Base-by-base conservation (phyloP, 768 basidiomycete species). In the Nidularia pulvinata region DNA sequence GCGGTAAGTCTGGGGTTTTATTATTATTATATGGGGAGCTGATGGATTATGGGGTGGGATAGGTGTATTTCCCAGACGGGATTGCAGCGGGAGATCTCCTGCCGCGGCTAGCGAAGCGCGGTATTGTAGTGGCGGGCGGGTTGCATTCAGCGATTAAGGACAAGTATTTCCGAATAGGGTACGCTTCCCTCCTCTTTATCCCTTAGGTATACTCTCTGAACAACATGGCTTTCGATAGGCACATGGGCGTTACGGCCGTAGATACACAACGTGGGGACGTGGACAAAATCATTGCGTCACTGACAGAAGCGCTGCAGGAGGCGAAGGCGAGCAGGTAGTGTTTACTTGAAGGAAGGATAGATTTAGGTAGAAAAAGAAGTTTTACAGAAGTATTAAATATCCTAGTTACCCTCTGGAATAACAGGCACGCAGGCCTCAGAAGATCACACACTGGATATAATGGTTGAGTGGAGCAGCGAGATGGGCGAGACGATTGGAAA, bases 121-220 rank as follows among this genome's bases (percentile, higher is more conserved):
- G 84, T 10, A 77, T 98, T 52, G 79, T 97, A 42, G 84, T 93
- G 39, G 93, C 97, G 37, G 95, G 88, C 36, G 96, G 97, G 7
- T 69, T 99, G 57, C 91, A 96, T 69, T 81, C 84, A 54, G 81
- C 77, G 36, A 86, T 93, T 69, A 94, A 92, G 76, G 88, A 89
- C 86, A 36, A n/a, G 75, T 96, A 96, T 70, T 94, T 96, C 87
- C 88, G 95, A 49, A 85, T 97, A 51, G 95, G 94, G 81, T 82
- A 55, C 37, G 80, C 75, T 33, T 10, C n/a, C 25, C n/a, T 46
- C 25, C 45, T 14, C 10, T 14, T n/a, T 46, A 14, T 46, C 3
- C 4, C 25, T 53, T 9, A 44, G 48, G 16, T 53, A 42, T 19
- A 3, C 10, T 50, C 35, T 52, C 37, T 36, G 36, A 36, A 33